phyloP scores from a whole-genome alignment of 352 stramenopile species.

The Thalassiosira livingstoniorum region DNA sequence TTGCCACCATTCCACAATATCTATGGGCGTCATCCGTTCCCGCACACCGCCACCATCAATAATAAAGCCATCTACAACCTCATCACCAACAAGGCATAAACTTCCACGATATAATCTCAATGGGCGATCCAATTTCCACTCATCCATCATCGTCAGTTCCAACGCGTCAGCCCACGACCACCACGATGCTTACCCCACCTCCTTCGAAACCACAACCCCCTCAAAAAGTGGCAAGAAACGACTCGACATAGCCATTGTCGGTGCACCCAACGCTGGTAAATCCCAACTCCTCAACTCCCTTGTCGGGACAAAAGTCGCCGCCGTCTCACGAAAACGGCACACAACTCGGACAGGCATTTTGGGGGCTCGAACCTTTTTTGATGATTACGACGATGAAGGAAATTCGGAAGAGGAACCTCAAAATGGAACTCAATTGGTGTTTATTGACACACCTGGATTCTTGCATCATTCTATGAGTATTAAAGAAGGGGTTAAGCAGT shows the following conservation, averaged over 20 bases:
- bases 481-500: constrained; percentile 67
- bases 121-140: not conserved
- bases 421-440: constrained; percentile 81
- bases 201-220: constrained; percentile 1
- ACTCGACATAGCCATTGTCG: constrained; percentile 82
- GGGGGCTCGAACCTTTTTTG: constrained; percentile 66
- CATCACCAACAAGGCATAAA: not conserved
- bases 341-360: constrained; percentile 77
- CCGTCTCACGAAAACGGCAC: constrained; percentile 83
- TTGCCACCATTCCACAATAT: not conserved
- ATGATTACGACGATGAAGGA: too few species aligned
- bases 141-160: not conserved
- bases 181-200: constrained; percentile 12
- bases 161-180: not conserved
- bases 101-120: too few species aligned
- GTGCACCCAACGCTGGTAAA: constrained; percentile 80
- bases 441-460: constrained; percentile 83
- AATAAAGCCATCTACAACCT: not conserved
- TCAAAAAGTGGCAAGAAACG: constrained; percentile 42
- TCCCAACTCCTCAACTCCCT: constrained; percentile 80
- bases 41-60: not conserved
- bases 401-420: too few species aligned
- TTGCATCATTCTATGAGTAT: constrained; percentile 57
- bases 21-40: not conserved
- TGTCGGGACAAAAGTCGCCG: constrained; percentile 67